A percentile compares a stretch with the other conserved stretches of the same genome.
Conservation (phyloP, 306 rosid genomes). For the Quillaja saponaria region DNA sequence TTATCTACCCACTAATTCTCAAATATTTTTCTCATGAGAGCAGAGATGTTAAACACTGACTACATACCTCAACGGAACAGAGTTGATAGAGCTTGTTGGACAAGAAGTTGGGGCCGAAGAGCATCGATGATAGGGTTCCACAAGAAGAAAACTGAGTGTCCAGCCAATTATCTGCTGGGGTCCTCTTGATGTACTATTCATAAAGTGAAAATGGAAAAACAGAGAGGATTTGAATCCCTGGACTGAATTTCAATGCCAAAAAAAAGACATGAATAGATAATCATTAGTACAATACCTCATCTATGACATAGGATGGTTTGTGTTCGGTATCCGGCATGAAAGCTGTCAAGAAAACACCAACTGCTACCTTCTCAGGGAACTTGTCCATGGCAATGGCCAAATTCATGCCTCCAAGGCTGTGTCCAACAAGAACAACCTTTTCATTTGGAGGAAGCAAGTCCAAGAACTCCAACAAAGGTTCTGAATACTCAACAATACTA, state of each 20-base stretch:
- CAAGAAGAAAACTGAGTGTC: slow-evolving; percentile 33
- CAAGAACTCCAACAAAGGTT: slow-evolving; percentile 43
- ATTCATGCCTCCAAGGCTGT: slow-evolving; percentile 52
- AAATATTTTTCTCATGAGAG: no score
- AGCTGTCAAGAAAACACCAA: slow-evolving; percentile 49
- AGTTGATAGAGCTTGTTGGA: slow-evolving; percentile 47
- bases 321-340: slow-evolving; percentile 43
- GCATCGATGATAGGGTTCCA: slow-evolving; percentile 39
- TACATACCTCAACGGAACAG: slow-evolving; percentile 50
- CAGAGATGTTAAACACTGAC: background rate
- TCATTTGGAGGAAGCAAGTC: slow-evolving; percentile 32
- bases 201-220: no score
- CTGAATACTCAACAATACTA: slow-evolving; percentile 32
- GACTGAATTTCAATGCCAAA: background rate
- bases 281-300: slow-evolving; percentile 24
- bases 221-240: background rate
- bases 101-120: slow-evolving; percentile 39
- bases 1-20: background rate
- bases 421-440: slow-evolving; percentile 51
- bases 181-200: slow-evolving; percentile 28
- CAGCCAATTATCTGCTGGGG: slow-evolving; percentile 31
- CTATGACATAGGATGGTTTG: slow-evolving; percentile 33
- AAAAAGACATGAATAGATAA: background rate
- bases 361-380: slow-evolving; percentile 36
- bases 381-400: slow-evolving; percentile 49